Conservation (phyloP, 352 stramenopile species). For the Pythium dissotocum region DNA sequence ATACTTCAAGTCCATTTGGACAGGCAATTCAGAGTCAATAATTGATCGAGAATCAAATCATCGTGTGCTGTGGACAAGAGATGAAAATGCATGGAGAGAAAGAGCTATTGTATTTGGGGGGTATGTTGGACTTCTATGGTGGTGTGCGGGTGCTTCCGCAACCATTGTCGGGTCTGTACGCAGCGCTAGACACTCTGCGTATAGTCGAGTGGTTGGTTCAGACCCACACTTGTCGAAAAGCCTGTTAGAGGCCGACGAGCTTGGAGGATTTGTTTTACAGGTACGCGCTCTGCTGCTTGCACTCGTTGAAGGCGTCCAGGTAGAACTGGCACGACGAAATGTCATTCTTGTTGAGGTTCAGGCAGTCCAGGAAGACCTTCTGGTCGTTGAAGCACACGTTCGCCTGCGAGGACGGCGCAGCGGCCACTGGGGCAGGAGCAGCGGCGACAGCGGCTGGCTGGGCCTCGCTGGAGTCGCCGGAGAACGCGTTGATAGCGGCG, state of each 20-base stretch:
- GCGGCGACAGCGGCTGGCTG: constrained; percentile 16
- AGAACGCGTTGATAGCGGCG: constrained; percentile 63
- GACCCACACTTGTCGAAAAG: neutral
- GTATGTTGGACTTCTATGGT: neutral
- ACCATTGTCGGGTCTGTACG: neutral
- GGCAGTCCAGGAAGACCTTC: constrained; percentile 80
- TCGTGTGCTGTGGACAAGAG: neutral
- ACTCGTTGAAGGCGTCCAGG: constrained; percentile 79
- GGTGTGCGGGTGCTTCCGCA: neutral
- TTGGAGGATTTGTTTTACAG: constrained; percentile 33
- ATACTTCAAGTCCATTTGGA: constrained; percentile 30
- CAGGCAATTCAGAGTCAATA: neutral
- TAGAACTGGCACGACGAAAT: constrained; percentile 85
- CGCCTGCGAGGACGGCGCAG: constrained; percentile 23
- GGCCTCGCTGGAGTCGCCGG: constrained; percentile 39
- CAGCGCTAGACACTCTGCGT: neutral
- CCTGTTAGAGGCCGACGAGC: neutral
- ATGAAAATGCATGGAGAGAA: neutral
- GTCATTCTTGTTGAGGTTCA: constrained; percentile 77
- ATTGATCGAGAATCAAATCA: neutral
- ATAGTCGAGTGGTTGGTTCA: neutral
- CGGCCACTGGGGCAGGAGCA: constrained; percentile 15
- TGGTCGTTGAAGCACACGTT: constrained; percentile 60
- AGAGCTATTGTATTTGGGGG: neutral
- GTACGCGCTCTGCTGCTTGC: constrained; percentile 74